Evolutionary conservation across 805 yeast genomes (phyloP), one percentile per base, ranked within the genome.

Genomic region (Nakazawaea pomicola): DNA sequence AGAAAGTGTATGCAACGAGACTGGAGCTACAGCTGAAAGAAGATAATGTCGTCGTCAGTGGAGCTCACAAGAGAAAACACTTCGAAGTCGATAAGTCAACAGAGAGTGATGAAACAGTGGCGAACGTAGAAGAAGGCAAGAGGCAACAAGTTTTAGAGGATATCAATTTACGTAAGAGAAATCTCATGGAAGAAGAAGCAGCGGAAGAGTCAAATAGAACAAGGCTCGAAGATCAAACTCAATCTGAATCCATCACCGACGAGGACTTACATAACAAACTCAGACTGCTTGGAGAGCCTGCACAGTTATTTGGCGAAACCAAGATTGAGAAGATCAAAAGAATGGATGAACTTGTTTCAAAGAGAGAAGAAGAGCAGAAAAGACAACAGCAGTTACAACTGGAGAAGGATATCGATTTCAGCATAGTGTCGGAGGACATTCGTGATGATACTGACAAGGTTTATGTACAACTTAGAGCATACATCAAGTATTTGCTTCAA

Each of bases 381-480:
- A 65, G 60, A 49, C 35, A 47, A 33, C 47, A 42, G 12, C 63
- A 59, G 21, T 44, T 58, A 23, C 60, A 58, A 21, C 50, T 50
- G 30, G 71, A 64, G 43, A 44, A 27, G 10, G 37, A 31, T 17
- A 44, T 45, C 4, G 57, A 51, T 36, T 38, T 41, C 21, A 30
- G 29, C 7, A 50, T 60, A 9, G 45, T 41, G 2, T 55, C 56
- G n/a, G 47, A 51, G 6, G 73, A 70, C 30, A 61, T 72, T 29
- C 50, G 55, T 10, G 52, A 50, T 27, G 51, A 62, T 41, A 41
- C 50, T 27, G 46, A 53, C 14, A 61, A 64, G 45, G 57, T 73
- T 16, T 41, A 51, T 21, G 33, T 58, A 16, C 74, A 76, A 52
- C 40, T 72, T 30, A 58, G 84, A 43, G 67, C 64, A n/a, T 74